Base-by-base conservation (phyloP, 305 asterid genomes). In the Rubia peregrina region DNA sequence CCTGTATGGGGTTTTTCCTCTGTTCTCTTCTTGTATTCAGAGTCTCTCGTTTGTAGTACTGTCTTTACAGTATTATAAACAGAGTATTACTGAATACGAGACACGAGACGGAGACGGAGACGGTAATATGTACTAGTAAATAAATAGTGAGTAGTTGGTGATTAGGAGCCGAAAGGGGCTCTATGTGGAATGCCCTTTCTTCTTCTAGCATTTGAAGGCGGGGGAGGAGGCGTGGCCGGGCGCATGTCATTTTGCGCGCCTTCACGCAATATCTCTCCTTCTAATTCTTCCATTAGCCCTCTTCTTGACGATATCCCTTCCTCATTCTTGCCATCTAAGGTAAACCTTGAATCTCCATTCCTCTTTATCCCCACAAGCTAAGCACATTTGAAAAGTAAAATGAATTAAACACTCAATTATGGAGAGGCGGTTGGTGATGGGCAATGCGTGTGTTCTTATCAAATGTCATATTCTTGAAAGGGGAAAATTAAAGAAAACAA, bases 141-240 rank as follows among this genome's bases (percentile, higher is more conserved):
- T 42, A 56, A 17, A 0, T 64, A 22, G 24, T 36, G 61, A 56
- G 75, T 33, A 74, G 33, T 36, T 10, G 16, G 16, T 51, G 33
- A 30, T 48, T 67, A 88, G 71, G 96, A 88, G 68, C 87, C 83
- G 78, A 93, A 88, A 61, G 98, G 98, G 38, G 98, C 97, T 80
- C 98, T 86, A 77, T 81, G 96, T 65, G 98, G 98, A 76, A 91
- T 85, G 70, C 98, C 98, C 73, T 93, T 93, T 84, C 98, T 89
- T 85, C 98, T 90, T 80, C 97, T 89, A 85, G 90, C 76, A 77
- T 16, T 82, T 17, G 95, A 84, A 81, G 89, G 80, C 40, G 95
- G 95, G 19, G 89, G 85, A 65, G 96, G 86, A 62, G 97, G 97
- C 75, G 96, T 94, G 88, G 91, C 81, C 84, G 93, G 95, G 87